Percentiles rank a stretch among this genome's conserved stretches.
These are phyloP conservation scores for Glycyrrhiza uralensis DNA, from an alignment of 306 rosid species.

Conservation along the genomic window DNA sequence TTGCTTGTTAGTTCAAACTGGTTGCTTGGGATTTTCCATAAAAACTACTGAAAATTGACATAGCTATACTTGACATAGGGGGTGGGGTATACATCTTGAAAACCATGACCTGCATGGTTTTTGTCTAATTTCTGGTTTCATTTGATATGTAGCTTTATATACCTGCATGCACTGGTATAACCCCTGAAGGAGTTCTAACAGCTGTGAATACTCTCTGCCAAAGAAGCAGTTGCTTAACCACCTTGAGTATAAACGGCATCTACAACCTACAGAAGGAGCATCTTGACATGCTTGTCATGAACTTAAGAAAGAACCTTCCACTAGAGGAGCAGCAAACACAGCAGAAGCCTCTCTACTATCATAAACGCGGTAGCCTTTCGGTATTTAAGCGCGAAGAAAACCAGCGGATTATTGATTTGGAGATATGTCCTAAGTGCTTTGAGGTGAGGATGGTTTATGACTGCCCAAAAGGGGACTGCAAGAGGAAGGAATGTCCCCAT, in stretches of 20 bases:
- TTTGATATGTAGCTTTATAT: conserved; percentile 55
- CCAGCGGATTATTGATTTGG: conserved; percentile 45
- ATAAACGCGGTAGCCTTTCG: conserved; percentile 9
- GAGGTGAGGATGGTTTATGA: conserved; percentile 57
- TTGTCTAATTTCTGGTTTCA: conserved; percentile 23
- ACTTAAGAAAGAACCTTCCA: conserved; percentile 32
- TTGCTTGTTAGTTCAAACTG: not conserved
- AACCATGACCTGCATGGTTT: not conserved
- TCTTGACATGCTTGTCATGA: conserved; percentile 38
- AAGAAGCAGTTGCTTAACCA: conserved; percentile 44
- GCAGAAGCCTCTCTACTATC: conserved; percentile 41
- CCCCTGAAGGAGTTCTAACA: conserved; percentile 62
- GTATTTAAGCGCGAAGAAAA: conserved; percentile 15
- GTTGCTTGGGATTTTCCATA: not conserved
- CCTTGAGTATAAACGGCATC: conserved; percentile 60
- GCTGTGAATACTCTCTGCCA: conserved; percentile 58
- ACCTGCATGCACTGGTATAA: conserved; percentile 77
- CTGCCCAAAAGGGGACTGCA: conserved; percentile 60
- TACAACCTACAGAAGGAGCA: conserved; percentile 58
- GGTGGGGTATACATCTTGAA: not conserved
- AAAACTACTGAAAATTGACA: not conserved
- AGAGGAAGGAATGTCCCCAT: conserved; percentile 25
- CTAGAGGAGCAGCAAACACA: conserved; percentile 13
- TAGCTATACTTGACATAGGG: not conserved
- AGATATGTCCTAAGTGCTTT: conserved; percentile 60